A percentile compares a stretch with the other conserved stretches of the same genome.
phyloP scores from a whole-genome alignment of 2,329 filamentous ascomycete genomes.

The Alternaria conjuncta region DNA sequence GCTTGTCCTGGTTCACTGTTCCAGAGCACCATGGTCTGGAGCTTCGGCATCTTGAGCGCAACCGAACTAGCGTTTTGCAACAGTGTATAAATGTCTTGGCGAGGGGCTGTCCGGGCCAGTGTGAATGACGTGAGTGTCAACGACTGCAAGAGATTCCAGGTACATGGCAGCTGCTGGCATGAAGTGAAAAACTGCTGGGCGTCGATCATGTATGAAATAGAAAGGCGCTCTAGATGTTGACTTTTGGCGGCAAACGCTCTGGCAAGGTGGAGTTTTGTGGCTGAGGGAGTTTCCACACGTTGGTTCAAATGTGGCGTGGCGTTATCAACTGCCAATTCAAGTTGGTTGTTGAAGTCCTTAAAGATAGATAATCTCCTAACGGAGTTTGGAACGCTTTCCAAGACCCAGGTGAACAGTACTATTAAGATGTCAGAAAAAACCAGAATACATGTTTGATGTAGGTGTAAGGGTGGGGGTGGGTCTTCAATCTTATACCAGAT shows the following conservation, averaged over 20 bases:
- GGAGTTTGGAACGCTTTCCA: constrained; percentile 23
- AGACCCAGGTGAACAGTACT: constrained; percentile 24
- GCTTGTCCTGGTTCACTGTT: constrained; percentile 26
- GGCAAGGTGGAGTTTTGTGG: constrained; percentile 21
- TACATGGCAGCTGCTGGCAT: constrained; percentile 29
- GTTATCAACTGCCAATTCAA: constrained; percentile 24
- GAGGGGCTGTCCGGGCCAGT: constrained; percentile 22
- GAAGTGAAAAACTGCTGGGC: constrained; percentile 28
- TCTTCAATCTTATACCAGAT: too few relatives aligned
- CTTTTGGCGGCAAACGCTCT: constrained; percentile 27
- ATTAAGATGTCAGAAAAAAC: constrained; percentile 23
- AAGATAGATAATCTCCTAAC: constrained; percentile 30
- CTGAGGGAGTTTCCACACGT: constrained; percentile 22
- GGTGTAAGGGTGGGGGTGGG: background rate
- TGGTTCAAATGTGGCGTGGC: constrained; percentile 16
- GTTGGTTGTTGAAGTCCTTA: constrained; percentile 27
- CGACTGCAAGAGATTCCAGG: constrained; percentile 28
- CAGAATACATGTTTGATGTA: constrained; percentile 15
- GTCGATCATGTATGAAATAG: constrained; percentile 31
- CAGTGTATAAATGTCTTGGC: constrained; percentile 23
- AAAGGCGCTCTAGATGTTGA: constrained; percentile 26
- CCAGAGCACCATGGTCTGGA: constrained; percentile 30
- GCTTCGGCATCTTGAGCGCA: constrained; percentile 28
- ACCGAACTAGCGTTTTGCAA: constrained; percentile 26
- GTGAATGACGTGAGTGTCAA: constrained; percentile 28